Percentiles rank a stretch among this genome's conserved stretches.
These are phyloP conservation scores for Mucor circinelloides DNA, from an alignment of 371 early-diverging fungal species.

Conservation along the genomic window DNA sequence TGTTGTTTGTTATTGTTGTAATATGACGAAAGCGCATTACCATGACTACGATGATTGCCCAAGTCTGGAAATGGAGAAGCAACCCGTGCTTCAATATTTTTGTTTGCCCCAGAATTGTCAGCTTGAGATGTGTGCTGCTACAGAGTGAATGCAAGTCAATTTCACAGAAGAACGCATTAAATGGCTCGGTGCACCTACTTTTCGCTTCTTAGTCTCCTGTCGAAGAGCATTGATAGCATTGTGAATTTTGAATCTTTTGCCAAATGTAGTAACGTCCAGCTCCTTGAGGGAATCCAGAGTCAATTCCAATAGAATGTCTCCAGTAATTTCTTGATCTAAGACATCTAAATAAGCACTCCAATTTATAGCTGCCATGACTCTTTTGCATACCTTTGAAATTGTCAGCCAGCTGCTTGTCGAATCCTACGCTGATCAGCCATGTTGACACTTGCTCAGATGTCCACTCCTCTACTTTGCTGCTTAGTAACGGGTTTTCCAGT, in stretches of 20 bases:
- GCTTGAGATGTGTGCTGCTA: background rate
- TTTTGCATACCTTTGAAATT: constrained; percentile 59
- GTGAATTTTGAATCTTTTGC: constrained; percentile 71
- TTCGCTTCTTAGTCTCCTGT: constrained; percentile 21
- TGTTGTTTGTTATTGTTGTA: constrained; percentile 10
- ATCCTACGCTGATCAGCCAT: constrained; percentile 57
- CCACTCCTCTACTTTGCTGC: constrained; percentile 48
- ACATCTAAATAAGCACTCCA: background rate
- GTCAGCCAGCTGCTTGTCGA: constrained; percentile 46
- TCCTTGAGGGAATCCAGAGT: constrained; percentile 72
- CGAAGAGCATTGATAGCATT: constrained; percentile 63
- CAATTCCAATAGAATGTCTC: constrained; percentile 67
- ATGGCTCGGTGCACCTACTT: background rate
- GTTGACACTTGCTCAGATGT: constrained; percentile 43
- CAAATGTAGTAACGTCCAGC: constrained; percentile 67
- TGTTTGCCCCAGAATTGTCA: background rate
- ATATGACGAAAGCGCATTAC: background rate
- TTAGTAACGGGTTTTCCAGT: constrained; percentile 9
- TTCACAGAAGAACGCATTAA: background rate
- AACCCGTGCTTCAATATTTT: constrained; percentile 7
- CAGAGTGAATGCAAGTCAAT: background rate
- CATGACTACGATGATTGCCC: background rate
- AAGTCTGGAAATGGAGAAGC: constrained; percentile 2
- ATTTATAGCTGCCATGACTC: background rate
- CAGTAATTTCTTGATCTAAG: constrained; percentile 72